phyloP scores from a whole-genome alignment of 2,329 filamentous ascomycete species.

The Aspergillus neoniger region DNA sequence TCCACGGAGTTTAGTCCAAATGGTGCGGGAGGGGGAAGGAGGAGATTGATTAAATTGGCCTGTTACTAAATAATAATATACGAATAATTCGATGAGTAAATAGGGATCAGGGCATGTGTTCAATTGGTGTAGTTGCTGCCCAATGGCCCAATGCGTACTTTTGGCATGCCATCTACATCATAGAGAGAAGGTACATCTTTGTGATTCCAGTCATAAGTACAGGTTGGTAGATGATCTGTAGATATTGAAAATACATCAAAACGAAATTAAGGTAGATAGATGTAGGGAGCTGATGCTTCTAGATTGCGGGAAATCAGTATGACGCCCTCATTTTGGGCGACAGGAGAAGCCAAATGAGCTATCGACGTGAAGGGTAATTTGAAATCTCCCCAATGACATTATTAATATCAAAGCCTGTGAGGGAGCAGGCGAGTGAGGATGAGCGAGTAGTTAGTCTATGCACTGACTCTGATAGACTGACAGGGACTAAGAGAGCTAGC shows the following conservation, averaged over 20 bases:
- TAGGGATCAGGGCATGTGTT: not conserved
- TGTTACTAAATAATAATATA: too few relatives aligned
- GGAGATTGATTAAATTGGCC: not conserved
- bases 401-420: too few relatives aligned
- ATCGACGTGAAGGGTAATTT: not conserved
- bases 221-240: not conserved
- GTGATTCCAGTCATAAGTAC: not conserved
- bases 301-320: not conserved
- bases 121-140: conserved; percentile 1
- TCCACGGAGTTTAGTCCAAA: not conserved
- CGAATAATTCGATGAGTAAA: not conserved
- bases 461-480: not conserved
- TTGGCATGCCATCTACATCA: not conserved
- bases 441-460: not conserved
- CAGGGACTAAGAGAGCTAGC: not conserved
- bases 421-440: not conserved
- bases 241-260: too few relatives aligned
- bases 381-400: not conserved
- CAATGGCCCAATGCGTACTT: conserved; percentile 1
- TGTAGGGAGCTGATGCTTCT: not conserved
- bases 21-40: not conserved
- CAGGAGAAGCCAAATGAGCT: not conserved
- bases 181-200: not conserved
- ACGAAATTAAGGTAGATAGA: not conserved
- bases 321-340: not conserved